phyloP scores from a whole-genome alignment of 2,329 filamentous ascomycete genomes.

The Metarhizium rileyi region DNA sequence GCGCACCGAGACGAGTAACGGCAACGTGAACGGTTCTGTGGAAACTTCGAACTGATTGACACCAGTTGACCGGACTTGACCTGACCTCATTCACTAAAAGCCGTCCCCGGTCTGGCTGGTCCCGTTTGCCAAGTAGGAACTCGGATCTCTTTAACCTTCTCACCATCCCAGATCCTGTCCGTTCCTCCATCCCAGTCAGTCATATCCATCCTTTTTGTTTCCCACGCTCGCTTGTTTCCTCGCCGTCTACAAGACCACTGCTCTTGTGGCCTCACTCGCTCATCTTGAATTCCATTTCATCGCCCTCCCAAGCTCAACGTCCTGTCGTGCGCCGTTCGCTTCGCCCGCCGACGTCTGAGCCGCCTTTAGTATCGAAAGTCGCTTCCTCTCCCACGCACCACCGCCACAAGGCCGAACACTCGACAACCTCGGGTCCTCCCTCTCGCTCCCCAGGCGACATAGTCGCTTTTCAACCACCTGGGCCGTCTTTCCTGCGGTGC shows the following conservation, averaged over 20 bases:
- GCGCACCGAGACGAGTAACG: too few relatives aligned
- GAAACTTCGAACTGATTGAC: too few relatives aligned
- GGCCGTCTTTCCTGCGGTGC: background rate
- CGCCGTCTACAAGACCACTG: background rate
- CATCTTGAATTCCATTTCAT: background rate
- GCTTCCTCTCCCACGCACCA: background rate
- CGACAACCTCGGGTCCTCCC: background rate
- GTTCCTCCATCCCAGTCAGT: background rate
- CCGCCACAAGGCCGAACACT: background rate
- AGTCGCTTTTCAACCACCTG: too few relatives aligned
- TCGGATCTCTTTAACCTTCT: background rate
- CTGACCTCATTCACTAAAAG: too few relatives aligned
- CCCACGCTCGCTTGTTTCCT: background rate
- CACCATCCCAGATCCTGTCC: background rate
- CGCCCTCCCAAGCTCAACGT: too few relatives aligned
- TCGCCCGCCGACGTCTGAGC: conserved; percentile 1
- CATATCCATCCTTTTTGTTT: background rate
- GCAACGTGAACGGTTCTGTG: too few relatives aligned
- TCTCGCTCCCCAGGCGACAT: background rate
- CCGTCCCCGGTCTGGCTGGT: too few relatives aligned
- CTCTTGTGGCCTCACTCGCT: conserved; percentile 1
- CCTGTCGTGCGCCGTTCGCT: conserved; percentile 6
- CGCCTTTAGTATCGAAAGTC: background rate
- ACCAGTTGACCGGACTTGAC: too few relatives aligned
- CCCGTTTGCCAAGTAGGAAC: too few relatives aligned